These are phyloP conservation scores for Epichloe glyceriae DNA, from an alignment of 2,329 filamentous ascomycete genomes.

Conservation along the genomic window DNA sequence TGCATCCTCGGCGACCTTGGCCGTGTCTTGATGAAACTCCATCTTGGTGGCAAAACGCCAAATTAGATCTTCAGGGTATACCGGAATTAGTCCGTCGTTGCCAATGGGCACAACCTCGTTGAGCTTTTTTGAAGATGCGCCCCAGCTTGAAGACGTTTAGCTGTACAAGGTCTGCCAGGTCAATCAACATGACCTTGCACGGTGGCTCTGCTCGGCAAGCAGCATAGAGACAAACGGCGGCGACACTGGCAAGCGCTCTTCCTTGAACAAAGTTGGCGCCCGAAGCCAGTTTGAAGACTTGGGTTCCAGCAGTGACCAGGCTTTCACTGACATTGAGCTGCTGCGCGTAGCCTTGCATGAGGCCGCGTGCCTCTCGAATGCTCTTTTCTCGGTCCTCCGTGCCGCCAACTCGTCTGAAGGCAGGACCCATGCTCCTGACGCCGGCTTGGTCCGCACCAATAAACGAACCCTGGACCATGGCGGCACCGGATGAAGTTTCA, in stretches of 20 bases:
- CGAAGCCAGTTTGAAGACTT: constrained; percentile 65
- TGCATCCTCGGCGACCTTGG: constrained; percentile 78
- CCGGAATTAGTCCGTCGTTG: constrained; percentile 50
- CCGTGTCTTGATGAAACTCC: constrained; percentile 73
- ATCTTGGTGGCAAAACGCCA: constrained; percentile 83
- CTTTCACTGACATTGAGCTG: constrained; percentile 48
- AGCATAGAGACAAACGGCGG: constrained; percentile 82
- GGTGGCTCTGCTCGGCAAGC: constrained; percentile 68
- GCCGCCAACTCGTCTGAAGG: constrained; percentile 46
- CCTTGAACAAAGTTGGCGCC: constrained; percentile 73
- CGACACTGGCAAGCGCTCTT: constrained; percentile 70
- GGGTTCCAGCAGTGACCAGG: constrained; percentile 51
- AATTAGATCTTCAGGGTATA: constrained; percentile 82
- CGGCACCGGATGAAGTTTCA: constrained; percentile 72
- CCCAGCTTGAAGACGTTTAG: constrained; percentile 90
- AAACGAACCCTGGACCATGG: constrained; percentile 81
- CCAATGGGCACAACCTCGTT: constrained; percentile 59
- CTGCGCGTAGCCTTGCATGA: constrained; percentile 50
- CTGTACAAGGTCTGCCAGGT: constrained; percentile 71
- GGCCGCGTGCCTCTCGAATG: constrained; percentile 41
- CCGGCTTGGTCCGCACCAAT: constrained; percentile 77
- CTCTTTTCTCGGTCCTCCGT: constrained; percentile 46
- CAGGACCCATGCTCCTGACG: constrained; percentile 53
- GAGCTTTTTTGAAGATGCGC: constrained; percentile 74
- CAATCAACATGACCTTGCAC: constrained; percentile 86